Percentiles rank a stretch among this genome's conserved stretches.
phyloP scores from a whole-genome alignment of 805 yeast genomes.

The Hanseniaspora taiwanica region DNA sequence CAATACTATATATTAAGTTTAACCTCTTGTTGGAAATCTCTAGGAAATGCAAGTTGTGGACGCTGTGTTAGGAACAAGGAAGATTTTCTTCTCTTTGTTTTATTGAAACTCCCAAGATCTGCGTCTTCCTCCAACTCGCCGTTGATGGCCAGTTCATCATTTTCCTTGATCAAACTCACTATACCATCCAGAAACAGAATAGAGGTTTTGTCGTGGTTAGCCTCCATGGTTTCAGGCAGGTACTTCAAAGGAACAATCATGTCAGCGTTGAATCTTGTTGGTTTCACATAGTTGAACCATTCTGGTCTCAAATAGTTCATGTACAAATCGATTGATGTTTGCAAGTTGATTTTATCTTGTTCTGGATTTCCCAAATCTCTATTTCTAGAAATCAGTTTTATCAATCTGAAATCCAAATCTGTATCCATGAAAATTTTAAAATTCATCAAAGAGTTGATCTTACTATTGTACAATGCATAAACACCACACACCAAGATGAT shows the following conservation, averaged over 20 bases:
- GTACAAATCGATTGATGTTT: constrained; percentile 9
- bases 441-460: constrained; percentile 40
- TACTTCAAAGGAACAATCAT: constrained; percentile 17
- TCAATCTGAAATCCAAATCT: constrained; percentile 73
- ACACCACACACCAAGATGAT: constrained; percentile 56
- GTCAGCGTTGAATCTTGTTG: constrained; percentile 20
- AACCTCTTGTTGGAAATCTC: background rate
- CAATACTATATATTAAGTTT: no score
- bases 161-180: constrained; percentile 16
- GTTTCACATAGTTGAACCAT: constrained; percentile 19
- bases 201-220: constrained; percentile 16
- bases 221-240: constrained; percentile 2
- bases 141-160: constrained; percentile 1
- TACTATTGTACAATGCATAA: constrained; percentile 60
- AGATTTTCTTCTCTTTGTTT: constrained; percentile 1
- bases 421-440: constrained; percentile 67
- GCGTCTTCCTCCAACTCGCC: constrained; percentile 1
- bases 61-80: constrained; percentile 4
- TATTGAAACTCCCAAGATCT: background rate
- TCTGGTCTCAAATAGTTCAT: constrained; percentile 20
- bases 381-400: constrained; percentile 48
- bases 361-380: background rate
- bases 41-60: constrained; percentile 1
- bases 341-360: background rate
- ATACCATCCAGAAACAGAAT: constrained; percentile 22